phyloP scores from a whole-genome alignment of 106 monocot species.

The Apostasia ramifera region DNA sequence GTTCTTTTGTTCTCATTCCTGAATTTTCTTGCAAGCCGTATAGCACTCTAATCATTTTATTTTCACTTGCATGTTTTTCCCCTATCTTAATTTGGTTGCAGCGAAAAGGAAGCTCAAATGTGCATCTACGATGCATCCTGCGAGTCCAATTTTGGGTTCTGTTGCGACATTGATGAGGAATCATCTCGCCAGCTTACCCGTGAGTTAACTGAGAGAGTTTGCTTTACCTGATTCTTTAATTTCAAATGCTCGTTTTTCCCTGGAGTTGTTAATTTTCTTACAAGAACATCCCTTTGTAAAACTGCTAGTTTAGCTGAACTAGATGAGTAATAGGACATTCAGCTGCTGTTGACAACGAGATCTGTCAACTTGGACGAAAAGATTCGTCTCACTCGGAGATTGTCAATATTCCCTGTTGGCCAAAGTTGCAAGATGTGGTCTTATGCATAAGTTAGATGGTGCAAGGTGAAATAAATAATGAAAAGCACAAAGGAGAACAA shows the following conservation, averaged over 20 bases:
- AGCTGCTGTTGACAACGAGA: not conserved
- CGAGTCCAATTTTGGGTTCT: conserved; percentile 44
- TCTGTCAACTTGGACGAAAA: too few species aligned
- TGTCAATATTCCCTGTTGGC: too few species aligned
- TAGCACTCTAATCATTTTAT: not conserved
- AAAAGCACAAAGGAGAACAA: too few species aligned
- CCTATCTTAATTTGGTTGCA: conserved; percentile 16
- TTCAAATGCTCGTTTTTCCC: not conserved
- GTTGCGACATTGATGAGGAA: conserved; percentile 74
- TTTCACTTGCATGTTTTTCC: not conserved
- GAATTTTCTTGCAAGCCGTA: too few species aligned
- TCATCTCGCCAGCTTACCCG: conserved; percentile 39
- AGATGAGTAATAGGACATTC: not conserved
- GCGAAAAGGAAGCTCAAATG: conserved; percentile 78
- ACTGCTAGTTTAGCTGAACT: not conserved
- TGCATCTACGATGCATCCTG: conserved; percentile 69
- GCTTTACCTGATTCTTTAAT: not conserved
- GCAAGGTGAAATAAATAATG: too few species aligned
- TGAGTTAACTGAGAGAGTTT: conserved; percentile 18
- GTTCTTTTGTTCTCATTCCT: too few species aligned
- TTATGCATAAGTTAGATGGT: too few species aligned
- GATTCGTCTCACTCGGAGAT: too few species aligned
- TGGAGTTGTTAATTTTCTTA: not conserved
- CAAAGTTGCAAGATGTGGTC: too few species aligned
- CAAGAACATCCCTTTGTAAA: not conserved